Evolutionary conservation across 2,329 filamentous ascomycete genomes (phyloP), one percentile per base, ranked within the genome.

Genomic region (Botrytis pseudocinerea): DNA sequence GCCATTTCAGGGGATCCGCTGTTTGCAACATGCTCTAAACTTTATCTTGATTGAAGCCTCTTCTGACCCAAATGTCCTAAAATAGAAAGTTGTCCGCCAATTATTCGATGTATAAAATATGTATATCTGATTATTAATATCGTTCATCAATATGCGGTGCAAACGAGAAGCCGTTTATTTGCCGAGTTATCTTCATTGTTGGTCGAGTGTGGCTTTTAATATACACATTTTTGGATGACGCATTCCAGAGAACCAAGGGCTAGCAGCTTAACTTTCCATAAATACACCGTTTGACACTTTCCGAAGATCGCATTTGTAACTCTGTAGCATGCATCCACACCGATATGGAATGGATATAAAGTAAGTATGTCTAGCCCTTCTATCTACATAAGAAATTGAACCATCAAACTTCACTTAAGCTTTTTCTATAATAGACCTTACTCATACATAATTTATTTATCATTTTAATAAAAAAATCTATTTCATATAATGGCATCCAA

Each of bases 401-500:
- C 6, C 22, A 40, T 51, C 44, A 51, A 51, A 48, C 22, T 66
- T 66, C 6, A 66, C 32, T 48, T n/a, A 18, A 38, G 7, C 18
- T 51, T 9, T 51, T 22, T 51, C 20, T 51, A 8, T 9, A 38
- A n/a, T n/a, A n/a, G 16, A 38, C 8, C 6, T n/a, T 7, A 7
- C 44, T 35, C 44, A 51, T 14, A 38, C 32, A 38, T 38, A 66
- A 7, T 66, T 38, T 2, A 51, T 14, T 18, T 25, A 20, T n/a
- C 16, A 38, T 38, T 6, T 2, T n/a, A 51, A n/a, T n/a, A 14
- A 32, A 66, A 51, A 12, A 5, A 38, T n/a, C 18, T 2, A 51
- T n/a, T 62, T 35, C 8, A 42, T 20, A 59, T 2, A 28, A 71
- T 71, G 70, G 48, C 60, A 68, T 68, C 70, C 3, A 65, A 63